Percentiles rank a stretch among this genome's conserved stretches.
These are phyloP conservation scores for Ustilago hordei DNA, from an alignment of 1,284 basidiomycete species.

Conservation along the genomic window DNA sequence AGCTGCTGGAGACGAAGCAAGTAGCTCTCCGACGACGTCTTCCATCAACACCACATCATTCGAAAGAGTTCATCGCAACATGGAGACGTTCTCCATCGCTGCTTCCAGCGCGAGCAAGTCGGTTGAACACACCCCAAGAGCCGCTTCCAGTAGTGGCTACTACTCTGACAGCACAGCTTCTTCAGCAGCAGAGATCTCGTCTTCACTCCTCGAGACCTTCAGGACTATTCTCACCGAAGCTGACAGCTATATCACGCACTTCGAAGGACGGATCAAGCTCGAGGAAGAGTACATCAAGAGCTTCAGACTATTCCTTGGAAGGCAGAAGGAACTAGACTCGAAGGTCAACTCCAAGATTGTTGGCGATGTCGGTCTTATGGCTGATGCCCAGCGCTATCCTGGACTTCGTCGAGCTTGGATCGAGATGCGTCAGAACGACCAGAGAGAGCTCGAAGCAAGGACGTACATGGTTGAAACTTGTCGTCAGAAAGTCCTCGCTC, in stretches of 20 bases:
- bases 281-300: conserved; percentile 64
- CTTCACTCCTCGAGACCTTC: conserved; percentile 57
- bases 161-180: conserved; percentile 31
- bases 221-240: conserved; percentile 56
- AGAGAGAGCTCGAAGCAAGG: conserved; percentile 59
- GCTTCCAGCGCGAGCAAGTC: conserved; percentile 31
- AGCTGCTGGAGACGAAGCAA: too few relatives aligned
- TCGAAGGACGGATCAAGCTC: conserved; percentile 59
- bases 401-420: conserved; percentile 53
- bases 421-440: conserved; percentile 57
- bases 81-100: conserved; percentile 29
- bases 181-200: conserved; percentile 48
- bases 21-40: too few relatives aligned
- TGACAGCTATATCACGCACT: conserved; percentile 60
- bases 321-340: conserved; percentile 61
- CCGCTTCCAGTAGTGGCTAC: conserved; percentile 45
- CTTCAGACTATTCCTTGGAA: conserved; percentile 49
- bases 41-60: background rate
- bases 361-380: conserved; percentile 43
- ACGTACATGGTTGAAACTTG: conserved; percentile 54
- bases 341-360: conserved; percentile 57
- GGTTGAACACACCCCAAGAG: conserved; percentile 28
- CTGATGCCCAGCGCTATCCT: conserved; percentile 41
- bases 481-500: conserved; percentile 52
- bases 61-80: conserved; percentile 1